Conservation (phyloP, 371 early-diverging fungal genomes). For the Dipsacomyces acuminosporus region DNA sequence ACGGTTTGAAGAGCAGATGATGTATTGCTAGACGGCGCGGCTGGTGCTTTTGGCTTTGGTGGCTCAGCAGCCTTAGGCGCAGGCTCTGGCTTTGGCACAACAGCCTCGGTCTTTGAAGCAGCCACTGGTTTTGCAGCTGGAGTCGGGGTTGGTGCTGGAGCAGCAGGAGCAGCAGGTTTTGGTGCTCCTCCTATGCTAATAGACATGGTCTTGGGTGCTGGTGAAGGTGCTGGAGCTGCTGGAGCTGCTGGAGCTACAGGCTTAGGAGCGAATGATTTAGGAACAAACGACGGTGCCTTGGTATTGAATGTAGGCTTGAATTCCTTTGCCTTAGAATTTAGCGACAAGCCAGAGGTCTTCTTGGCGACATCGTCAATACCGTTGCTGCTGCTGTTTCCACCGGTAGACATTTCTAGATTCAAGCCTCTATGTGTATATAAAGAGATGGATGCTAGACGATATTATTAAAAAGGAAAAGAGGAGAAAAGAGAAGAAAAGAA, state of each 20-base stretch:
- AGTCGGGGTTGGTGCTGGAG: neutral
- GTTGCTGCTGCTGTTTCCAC: constrained; percentile 9
- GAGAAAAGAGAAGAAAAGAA: neutral
- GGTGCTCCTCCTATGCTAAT: constrained; percentile 2
- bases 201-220: constrained; percentile 12
- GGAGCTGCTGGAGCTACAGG: constrained; percentile 19
- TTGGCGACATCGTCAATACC: constrained; percentile 29
- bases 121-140: constrained; percentile 6
- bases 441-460: no score
- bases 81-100: constrained; percentile 13
- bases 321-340: constrained; percentile 37
- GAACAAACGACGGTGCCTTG: constrained; percentile 54
- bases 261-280: constrained; percentile 40
- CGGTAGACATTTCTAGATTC: constrained; percentile 15
- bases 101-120: neutral
- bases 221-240: constrained; percentile 2
- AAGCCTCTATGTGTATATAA: neutral
- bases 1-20: neutral
- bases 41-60: constrained; percentile 1
- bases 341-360: constrained; percentile 18
- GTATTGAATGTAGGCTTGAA: constrained; percentile 52
- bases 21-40: no score
- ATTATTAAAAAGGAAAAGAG: neutral
- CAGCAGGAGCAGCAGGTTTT: constrained; percentile 1
- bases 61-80: constrained; percentile 14